These are phyloP conservation scores for Arabis hirsuta DNA, from an alignment of 345 rosid genomes.

Conservation along the genomic window DNA sequence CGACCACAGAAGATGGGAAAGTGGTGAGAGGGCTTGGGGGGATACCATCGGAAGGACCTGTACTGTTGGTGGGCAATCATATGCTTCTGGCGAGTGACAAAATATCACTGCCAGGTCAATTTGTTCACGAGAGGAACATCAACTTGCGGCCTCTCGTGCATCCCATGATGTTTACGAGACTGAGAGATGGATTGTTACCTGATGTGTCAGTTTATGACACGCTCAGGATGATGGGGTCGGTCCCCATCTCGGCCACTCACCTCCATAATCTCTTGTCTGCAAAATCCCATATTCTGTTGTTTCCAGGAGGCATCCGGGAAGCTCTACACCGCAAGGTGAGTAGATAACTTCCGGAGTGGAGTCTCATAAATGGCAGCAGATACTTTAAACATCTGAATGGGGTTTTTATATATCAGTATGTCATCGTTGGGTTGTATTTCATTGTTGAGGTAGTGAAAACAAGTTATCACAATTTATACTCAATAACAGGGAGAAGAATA, in stretches of 20 bases:
- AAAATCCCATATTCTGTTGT: conserved; percentile 66
- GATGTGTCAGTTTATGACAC: conserved; percentile 47
- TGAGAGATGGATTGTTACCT: conserved; percentile 49
- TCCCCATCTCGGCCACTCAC: conserved; percentile 65
- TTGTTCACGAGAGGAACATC: conserved; percentile 64
- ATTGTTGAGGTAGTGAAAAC: conserved; percentile 25
- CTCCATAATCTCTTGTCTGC: conserved; percentile 67
- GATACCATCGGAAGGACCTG: conserved; percentile 81
- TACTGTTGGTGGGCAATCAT: conserved; percentile 79
- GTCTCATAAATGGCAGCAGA: conserved; percentile 26
- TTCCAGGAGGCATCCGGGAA: conserved; percentile 86
- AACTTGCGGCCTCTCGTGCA: conserved; percentile 72
- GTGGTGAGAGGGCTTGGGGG: conserved; percentile 78
- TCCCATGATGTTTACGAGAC: conserved; percentile 60
- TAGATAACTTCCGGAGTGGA: conserved; percentile 9
- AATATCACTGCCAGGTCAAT: conserved; percentile 52
- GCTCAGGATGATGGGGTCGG: conserved; percentile 67
- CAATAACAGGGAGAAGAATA: conserved; percentile 71
- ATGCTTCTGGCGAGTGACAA: conserved; percentile 73
- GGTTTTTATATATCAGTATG: conserved; percentile 6
- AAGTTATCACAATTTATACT: conserved; percentile 22
- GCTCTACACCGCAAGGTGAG: conserved; percentile 72
- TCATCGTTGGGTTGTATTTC: conserved; percentile 11
- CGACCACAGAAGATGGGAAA: conserved; percentile 71
- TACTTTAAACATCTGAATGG: conserved; percentile 1